Conservation (phyloP, 495 filamentous ascomycete species). For the Chaetomidium leptoderma region DNA sequence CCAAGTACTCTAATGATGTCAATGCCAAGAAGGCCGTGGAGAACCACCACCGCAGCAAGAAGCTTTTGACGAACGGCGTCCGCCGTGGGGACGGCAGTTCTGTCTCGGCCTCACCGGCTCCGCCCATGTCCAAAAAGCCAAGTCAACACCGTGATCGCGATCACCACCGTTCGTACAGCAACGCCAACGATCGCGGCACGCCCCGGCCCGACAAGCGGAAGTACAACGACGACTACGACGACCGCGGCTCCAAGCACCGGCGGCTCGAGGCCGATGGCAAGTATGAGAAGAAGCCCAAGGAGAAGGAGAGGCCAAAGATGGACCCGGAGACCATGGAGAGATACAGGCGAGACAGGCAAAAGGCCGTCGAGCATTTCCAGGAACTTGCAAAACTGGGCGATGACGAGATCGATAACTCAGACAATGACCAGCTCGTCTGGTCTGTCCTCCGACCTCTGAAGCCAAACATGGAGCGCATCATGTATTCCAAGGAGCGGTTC, state of each 20-base stretch:
- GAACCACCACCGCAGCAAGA: constrained; percentile 84
- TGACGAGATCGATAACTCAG: constrained; percentile 31
- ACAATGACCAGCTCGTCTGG: constrained; percentile 39
- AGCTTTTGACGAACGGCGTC: constrained; percentile 55
- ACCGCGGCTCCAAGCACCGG: constrained; percentile 34
- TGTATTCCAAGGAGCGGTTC: constrained; percentile 42
- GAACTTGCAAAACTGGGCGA: constrained; percentile 32
- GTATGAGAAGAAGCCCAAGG: constrained; percentile 30
- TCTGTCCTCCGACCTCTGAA: constrained; percentile 44
- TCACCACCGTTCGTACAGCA: constrained; percentile 47
- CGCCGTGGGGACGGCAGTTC: constrained; percentile 49
- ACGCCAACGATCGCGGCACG: constrained; percentile 42
- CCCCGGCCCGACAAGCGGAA: constrained; percentile 48
- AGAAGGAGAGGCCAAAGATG: constrained; percentile 33
- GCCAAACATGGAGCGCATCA: constrained; percentile 39
- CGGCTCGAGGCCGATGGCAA: constrained; percentile 33
- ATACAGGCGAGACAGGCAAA: constrained; percentile 31
- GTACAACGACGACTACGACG: constrained; percentile 36
- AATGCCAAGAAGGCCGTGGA: constrained; percentile 77
- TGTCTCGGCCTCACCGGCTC: constrained; percentile 58
- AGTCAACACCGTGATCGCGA: constrained; percentile 42
- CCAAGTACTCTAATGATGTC: constrained; percentile 64
- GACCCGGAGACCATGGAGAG: constrained; percentile 35
- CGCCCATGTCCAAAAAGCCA: constrained; percentile 40
- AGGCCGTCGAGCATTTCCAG: constrained; percentile 34